Base-by-base conservation (phyloP, 139 green algal genomes). In the Chlorella sp. region DNA sequence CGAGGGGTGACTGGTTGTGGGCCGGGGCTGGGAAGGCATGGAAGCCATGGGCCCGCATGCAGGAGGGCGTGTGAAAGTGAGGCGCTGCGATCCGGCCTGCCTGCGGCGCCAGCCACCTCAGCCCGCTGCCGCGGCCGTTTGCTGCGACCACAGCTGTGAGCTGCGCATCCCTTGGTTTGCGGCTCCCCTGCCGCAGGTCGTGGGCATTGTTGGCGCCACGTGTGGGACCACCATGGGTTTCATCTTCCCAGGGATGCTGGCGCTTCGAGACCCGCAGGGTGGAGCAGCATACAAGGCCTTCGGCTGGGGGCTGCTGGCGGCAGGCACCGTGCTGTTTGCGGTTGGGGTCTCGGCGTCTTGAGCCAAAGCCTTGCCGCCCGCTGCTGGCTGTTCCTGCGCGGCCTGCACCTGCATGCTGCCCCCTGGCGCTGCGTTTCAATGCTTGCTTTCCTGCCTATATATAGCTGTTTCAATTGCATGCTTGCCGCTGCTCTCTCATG, bases 161-260 rank as follows among this genome's bases (percentile, higher is more conserved):
- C n/a, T 41, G 32, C 17, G 74, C 24, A 7, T 24, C 38, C 20
- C n/a, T 32, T 34, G 30, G n/a, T 16, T 19, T 7, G 2, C 48
- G 17, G 4, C n/a, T 24, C 0, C 34, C 28, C 36, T 40, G 43
- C 28, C 34, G 77, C 77, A 83, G 77, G 67, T 83, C 28, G 77
- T 83, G 56, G 77, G 77, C 34, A 32, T 83, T 14, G 74, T 86
- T 9, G 82, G 82, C 46, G 56, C 69, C 11, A 69, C 74, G 41
- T 28, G n/a, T 20, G 82, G 82, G 32, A 86, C 73, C 20, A 7
- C 70, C 13, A 81, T 87, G 44, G 83, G 54, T 16, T 87, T 87
- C 80, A 16, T 87, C 7, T 87, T 87, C 48, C 83, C 83, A 17
- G 83, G 83, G 7, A 83, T 87, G 83, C 51, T 87, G 72, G 83